A percentile compares a stretch with the other conserved stretches of the same genome.
Evolutionary conservation across 208 protist species (phyloP).

Genomic region (Herpetomonas muscarum): DNA sequence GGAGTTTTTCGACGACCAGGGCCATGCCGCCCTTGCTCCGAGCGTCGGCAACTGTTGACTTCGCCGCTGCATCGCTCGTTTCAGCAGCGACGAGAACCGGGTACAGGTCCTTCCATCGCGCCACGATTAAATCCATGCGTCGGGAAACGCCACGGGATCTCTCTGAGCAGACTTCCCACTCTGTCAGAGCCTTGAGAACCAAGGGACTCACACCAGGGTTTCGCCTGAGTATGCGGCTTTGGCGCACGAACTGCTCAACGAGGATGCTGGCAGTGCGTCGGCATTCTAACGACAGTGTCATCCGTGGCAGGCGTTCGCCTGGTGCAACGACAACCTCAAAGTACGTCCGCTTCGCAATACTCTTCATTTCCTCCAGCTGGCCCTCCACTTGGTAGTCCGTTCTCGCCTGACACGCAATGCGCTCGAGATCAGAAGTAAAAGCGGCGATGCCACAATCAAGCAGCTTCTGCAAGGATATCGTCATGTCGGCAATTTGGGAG

Average conservation of each 20-base stretch:
- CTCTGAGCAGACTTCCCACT: constrained; percentile 72
- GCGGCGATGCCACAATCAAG: constrained; percentile 63
- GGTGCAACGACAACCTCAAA: constrained; percentile 41
- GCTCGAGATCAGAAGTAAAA: constrained; percentile 44
- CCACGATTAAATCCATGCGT: constrained; percentile 39
- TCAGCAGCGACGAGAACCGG: constrained; percentile 18
- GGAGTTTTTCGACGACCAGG: constrained; percentile 11
- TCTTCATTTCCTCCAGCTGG: constrained; percentile 82
- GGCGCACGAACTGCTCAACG: constrained; percentile 54
- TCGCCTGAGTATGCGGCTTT: constrained; percentile 43
- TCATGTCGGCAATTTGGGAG: constrained; percentile 38
- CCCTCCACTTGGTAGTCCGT: constrained; percentile 77
- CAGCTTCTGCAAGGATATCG: constrained; percentile 48
- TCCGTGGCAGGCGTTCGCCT: constrained; percentile 9
- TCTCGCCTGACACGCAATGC: constrained; percentile 61
- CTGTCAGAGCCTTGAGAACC: constrained; percentile 49
- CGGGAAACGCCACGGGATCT: constrained; percentile 47
- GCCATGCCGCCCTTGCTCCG: constrained; percentile 10
- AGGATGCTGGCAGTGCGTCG: constrained; percentile 24
- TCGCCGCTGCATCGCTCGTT: constrained; percentile 5
- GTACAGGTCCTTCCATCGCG: constrained; percentile 32
- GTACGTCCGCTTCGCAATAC: constrained; percentile 68
- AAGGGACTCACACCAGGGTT: constrained; percentile 45
- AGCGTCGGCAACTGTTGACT: constrained; percentile 7
- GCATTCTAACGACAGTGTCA: constrained; percentile 21